Percentiles rank a stretch among this genome's conserved stretches.
phyloP scores from a whole-genome alignment of 2,329 filamentous ascomycete species.

The Botrytis medusae region DNA sequence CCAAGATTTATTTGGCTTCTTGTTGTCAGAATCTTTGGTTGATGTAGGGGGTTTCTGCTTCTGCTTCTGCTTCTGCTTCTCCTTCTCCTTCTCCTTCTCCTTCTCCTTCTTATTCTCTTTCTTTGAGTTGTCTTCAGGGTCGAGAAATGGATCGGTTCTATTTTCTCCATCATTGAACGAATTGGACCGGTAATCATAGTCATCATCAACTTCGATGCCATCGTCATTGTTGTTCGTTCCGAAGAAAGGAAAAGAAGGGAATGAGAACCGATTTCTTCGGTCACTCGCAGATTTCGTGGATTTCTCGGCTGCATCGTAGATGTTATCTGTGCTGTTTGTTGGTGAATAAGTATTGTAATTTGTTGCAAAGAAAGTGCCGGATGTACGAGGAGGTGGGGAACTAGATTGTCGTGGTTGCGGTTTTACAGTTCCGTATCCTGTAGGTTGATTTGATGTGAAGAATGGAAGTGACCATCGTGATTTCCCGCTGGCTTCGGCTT shows the following conservation, averaged over 20 bases:
- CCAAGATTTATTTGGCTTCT: neutral
- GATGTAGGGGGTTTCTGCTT: neutral
- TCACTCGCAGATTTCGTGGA: too few species aligned
- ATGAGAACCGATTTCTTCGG: neutral
- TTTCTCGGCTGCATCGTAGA: neutral
- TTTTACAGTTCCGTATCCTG: neutral
- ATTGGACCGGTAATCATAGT: neutral
- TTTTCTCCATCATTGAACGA: neutral
- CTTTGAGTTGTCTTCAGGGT: neutral
- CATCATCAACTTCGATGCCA: neutral
- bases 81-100: neutral
- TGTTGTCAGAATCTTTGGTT: too few species aligned
- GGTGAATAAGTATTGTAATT: constrained; percentile 3
- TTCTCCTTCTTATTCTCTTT: neutral
- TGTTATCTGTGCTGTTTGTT: neutral
- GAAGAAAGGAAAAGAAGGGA: neutral
- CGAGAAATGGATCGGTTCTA: neutral
- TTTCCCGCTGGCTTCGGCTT: neutral
- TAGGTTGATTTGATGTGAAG: neutral
- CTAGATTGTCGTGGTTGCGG: neutral
- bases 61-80: too few species aligned
- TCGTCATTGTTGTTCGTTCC: neutral
- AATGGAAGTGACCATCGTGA: constrained; percentile 3
- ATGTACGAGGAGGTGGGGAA: neutral
- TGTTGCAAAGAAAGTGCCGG: constrained; percentile 4